phyloP scores from a whole-genome alignment of 768 basidiomycete species.

The Thelephora ganbajun region DNA sequence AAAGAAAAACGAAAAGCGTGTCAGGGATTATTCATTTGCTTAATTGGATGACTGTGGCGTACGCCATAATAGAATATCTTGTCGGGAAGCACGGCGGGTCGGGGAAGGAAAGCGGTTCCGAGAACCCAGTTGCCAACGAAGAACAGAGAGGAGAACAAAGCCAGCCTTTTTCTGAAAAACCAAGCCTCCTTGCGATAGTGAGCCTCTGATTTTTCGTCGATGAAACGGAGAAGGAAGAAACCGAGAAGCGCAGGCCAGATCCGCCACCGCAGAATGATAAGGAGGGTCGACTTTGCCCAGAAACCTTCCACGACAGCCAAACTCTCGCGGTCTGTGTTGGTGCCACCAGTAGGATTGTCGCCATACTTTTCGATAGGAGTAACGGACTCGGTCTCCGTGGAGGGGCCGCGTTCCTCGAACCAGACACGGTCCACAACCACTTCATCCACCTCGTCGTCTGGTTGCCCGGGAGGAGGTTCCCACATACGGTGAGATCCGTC shows the following conservation, averaged over 20 bases:
- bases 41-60: conserved; percentile 10
- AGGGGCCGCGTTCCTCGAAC: conserved; percentile 42
- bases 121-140: conserved; percentile 59
- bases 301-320: conserved; percentile 20
- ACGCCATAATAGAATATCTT: conserved; percentile 48
- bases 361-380: conserved; percentile 34
- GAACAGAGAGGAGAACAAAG: conserved; percentile 50
- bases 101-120: conserved; percentile 35
- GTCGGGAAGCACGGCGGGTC: conserved; percentile 33
- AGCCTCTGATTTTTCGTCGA: conserved; percentile 39
- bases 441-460: conserved; percentile 41
- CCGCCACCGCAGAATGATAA: conserved; percentile 41
- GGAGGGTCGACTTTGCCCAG: conserved; percentile 18
- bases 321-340: conserved; percentile 25
- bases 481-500: conserved; percentile 7
- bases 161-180: conserved; percentile 55
- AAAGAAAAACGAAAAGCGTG: not conserved
- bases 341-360: conserved; percentile 22
- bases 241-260: conserved; percentile 38
- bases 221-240: conserved; percentile 48
- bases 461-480: conserved; percentile 20
- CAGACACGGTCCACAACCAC: conserved; percentile 65
- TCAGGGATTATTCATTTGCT: too few species aligned
- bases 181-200: conserved; percentile 52
- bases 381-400: conserved; percentile 37